Evolutionary conservation across 106 monocot species (phyloP).

Genomic region (Platanthera guangdongensis): DNA sequence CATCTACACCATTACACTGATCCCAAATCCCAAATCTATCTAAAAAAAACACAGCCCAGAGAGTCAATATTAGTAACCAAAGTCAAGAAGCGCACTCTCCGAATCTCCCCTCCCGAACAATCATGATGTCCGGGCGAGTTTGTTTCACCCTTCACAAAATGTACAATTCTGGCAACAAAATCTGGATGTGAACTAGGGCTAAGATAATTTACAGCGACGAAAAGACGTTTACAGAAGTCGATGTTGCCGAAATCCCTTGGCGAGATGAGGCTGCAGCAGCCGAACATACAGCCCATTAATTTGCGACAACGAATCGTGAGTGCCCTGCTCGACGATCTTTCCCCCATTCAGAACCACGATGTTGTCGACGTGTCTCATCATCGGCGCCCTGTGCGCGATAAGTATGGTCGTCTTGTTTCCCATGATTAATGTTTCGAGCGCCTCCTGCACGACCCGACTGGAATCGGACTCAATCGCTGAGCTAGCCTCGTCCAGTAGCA

Average conservation of each 20-base stretch:
- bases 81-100: background rate
- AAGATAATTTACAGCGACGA: constrained; percentile 35
- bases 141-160: background rate
- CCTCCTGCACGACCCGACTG: constrained; percentile 93
- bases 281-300: constrained; percentile 88
- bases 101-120: background rate
- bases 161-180: background rate
- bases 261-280: constrained; percentile 97
- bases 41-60: background rate
- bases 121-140: background rate
- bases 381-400: constrained; percentile 86
- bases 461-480: constrained; percentile 92
- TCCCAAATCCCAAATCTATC: background rate
- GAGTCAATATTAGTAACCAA: background rate
- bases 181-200: constrained; percentile 22
- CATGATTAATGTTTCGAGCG: constrained; percentile 86
- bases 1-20: background rate
- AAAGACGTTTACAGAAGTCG: constrained; percentile 47
- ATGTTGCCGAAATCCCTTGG: constrained; percentile 75
- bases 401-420: constrained; percentile 96
- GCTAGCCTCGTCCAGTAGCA: constrained; percentile 95
- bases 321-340: constrained; percentile 91
- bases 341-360: constrained; percentile 94
- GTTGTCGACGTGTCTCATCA: constrained; percentile 99
- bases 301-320: constrained; percentile 74